phyloP scores from a whole-genome alignment of 495 filamentous ascomycete species.

The Hypoxylon crocopeplum region DNA sequence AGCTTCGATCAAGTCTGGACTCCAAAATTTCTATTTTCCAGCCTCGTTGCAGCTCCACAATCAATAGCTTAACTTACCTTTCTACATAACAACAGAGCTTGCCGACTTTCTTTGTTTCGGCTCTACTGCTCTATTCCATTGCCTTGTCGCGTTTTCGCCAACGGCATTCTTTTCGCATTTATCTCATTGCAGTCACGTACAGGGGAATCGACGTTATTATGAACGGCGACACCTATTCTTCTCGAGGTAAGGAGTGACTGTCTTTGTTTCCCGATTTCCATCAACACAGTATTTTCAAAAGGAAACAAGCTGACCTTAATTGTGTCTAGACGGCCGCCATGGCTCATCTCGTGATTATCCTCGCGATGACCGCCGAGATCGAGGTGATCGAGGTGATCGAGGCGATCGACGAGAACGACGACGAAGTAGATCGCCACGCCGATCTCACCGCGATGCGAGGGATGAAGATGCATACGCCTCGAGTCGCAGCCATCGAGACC shows the following conservation, averaged over 20 bases:
- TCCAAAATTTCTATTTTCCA: constrained; percentile 47
- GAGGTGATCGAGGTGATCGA: constrained; percentile 40
- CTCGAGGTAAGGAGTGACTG: constrained; percentile 65
- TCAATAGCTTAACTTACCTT: constrained; percentile 35
- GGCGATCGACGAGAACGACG: constrained; percentile 59
- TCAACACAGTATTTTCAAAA: constrained; percentile 35
- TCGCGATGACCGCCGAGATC: constrained; percentile 45
- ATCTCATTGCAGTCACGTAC: not conserved
- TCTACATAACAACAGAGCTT: constrained; percentile 17
- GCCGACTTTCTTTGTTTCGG: constrained; percentile 17
- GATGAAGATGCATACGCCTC: constrained; percentile 89
- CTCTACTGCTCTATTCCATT: not conserved
- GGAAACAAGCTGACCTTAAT: constrained; percentile 49
- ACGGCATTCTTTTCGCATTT: not conserved
- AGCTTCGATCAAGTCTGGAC: constrained; percentile 12
- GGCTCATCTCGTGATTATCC: constrained; percentile 75
- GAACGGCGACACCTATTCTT: constrained; percentile 88
- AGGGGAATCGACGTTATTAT: constrained; percentile 60
- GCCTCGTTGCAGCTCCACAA: constrained; percentile 40
- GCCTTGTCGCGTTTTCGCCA: not conserved
- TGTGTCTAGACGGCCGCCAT: constrained; percentile 62
- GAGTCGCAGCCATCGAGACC: constrained; percentile 86
- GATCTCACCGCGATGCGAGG: constrained; percentile 65
- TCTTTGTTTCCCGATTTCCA: constrained; percentile 24
- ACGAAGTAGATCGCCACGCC: constrained; percentile 58